Evolutionary conservation across 352 stramenopile genomes (phyloP).

Genomic region (Hyphochytrium catenoides): DNA sequence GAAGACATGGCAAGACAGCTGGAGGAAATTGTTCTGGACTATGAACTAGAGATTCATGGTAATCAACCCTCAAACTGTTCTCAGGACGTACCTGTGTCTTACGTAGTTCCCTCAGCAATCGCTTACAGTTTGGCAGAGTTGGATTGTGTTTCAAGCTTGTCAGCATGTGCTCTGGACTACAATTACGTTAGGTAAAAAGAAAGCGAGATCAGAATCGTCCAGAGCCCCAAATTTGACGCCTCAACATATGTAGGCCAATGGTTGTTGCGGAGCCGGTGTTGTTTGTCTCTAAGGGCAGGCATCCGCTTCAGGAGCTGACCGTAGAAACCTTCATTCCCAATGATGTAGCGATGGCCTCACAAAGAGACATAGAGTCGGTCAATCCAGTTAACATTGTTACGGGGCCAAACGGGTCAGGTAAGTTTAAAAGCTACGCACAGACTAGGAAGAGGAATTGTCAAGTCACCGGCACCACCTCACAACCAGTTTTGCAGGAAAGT

Average conservation of each 20-base stretch:
- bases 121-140: slow-evolving; percentile 28
- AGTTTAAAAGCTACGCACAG: slow-evolving; percentile 1
- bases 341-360: slow-evolving; percentile 22
- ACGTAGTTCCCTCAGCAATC: slow-evolving; percentile 21
- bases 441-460: no score
- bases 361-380: slow-evolving; percentile 13
- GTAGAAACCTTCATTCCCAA: slow-evolving; percentile 60
- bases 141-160: slow-evolving; percentile 40
- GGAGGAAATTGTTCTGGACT: slow-evolving; percentile 30
- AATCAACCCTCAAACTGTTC: slow-evolving; percentile 1
- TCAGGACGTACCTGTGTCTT: neutral
- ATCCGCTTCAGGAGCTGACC: slow-evolving; percentile 52
- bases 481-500: slow-evolving; percentile 30
- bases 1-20: slow-evolving; percentile 48
- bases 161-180: slow-evolving; percentile 28
- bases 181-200: slow-evolving; percentile 36
- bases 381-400: slow-evolving; percentile 46
- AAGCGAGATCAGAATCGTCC: no score
- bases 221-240: no score
- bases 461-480: no score
- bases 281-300: slow-evolving; percentile 25
- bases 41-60: slow-evolving; percentile 42
- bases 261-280: slow-evolving; percentile 23
- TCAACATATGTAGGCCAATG: no score
- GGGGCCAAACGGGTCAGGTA: slow-evolving; percentile 57